Evolutionary conservation across 2,329 filamentous ascomycete genomes (phyloP).

Genomic region (Pseudogymnoascus sp.): DNA sequence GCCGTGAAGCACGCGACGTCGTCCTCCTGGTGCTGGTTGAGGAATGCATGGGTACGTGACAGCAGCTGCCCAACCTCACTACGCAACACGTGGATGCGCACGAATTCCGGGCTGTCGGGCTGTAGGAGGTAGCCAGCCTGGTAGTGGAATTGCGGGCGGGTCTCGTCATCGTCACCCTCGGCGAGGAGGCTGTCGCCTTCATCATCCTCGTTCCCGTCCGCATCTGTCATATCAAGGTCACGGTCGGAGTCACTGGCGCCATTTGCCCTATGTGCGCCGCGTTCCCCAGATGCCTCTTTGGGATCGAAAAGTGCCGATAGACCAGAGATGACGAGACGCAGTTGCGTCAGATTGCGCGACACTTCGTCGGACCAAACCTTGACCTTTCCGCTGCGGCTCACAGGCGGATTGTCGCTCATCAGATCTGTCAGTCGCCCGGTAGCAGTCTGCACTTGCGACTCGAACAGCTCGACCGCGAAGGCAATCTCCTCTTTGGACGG

Average conservation of each 20-base stretch:
- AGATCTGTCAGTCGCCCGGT: slow-evolving; percentile 67
- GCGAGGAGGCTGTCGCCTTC: slow-evolving; percentile 48
- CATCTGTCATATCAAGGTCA: slow-evolving; percentile 42
- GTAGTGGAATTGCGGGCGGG: slow-evolving; percentile 82
- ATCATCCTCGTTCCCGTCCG: slow-evolving; percentile 50
- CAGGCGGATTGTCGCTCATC: slow-evolving; percentile 71
- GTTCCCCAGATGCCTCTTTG: slow-evolving; percentile 55
- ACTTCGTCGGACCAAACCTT: slow-evolving; percentile 99
- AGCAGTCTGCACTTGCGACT: slow-evolving; percentile 72
- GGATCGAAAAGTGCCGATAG: slow-evolving; percentile 86
- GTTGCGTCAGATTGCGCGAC: slow-evolving; percentile 76
- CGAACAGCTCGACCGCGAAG: slow-evolving; percentile 85
- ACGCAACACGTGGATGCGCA: slow-evolving; percentile 70
- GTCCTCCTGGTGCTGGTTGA: slow-evolving; percentile 80
- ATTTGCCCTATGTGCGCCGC: slow-evolving; percentile 31
- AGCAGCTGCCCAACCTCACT: slow-evolving; percentile 73
- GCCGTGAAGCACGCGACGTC: slow-evolving; percentile 94
- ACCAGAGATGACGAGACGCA: slow-evolving; percentile 84
- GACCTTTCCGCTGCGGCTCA: slow-evolving; percentile 88
- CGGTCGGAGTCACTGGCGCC: slow-evolving; percentile 36
- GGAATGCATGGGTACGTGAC: slow-evolving; percentile 76
- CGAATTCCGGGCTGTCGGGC: slow-evolving; percentile 57
- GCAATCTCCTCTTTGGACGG: slow-evolving; percentile 72
- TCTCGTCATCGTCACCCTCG: slow-evolving; percentile 69
- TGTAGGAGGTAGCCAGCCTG: slow-evolving; percentile 78